These are phyloP conservation scores for Fragosphaeria purpurea DNA, from an alignment of 2,329 filamentous ascomycete species.

Conservation along the genomic window DNA sequence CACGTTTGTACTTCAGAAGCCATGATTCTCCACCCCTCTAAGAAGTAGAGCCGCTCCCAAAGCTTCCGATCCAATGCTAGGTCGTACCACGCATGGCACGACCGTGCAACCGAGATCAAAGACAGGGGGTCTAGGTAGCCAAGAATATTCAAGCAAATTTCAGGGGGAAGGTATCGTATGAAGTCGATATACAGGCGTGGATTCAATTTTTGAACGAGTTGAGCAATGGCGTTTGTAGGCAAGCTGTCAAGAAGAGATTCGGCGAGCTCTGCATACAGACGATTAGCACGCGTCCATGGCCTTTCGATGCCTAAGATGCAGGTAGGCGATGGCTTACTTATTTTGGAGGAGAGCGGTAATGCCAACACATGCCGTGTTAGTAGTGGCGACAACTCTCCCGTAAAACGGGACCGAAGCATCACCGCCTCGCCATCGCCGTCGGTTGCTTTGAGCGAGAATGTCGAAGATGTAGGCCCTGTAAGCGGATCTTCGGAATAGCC, in stretches of 20 bases:
- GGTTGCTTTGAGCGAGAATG: constrained; percentile 17
- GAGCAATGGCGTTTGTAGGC: constrained; percentile 67
- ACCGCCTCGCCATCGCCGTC: constrained; percentile 15
- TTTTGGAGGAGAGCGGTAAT: constrained; percentile 25
- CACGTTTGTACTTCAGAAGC: constrained; percentile 53
- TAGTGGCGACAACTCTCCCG: constrained; percentile 39
- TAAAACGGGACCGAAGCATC: constrained; percentile 24
- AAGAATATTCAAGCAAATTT: constrained; percentile 84
- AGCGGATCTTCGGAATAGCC: constrained; percentile 74
- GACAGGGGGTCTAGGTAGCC: constrained; percentile 75
- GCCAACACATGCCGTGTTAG: constrained; percentile 38
- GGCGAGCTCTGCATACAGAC: constrained; percentile 54
- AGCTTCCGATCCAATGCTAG: constrained; percentile 73
- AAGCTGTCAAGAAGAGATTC: constrained; percentile 69
- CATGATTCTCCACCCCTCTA: constrained; percentile 78
- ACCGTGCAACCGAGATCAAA: constrained; percentile 65
- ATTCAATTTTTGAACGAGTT: constrained; percentile 70
- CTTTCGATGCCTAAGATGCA: too few relatives aligned
- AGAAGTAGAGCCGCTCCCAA: constrained; percentile 74
- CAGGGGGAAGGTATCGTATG: constrained; percentile 71
- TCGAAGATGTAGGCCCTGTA: constrained; percentile 24
- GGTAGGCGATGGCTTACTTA: constrained; percentile 1
- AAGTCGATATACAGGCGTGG: constrained; percentile 91
- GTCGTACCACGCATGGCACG: constrained; percentile 73
- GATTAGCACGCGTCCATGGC: too few relatives aligned